Evolutionary conservation across 768 basidiomycete species (phyloP), one percentile per base, ranked within the genome.

Genomic region (Lactifluus pinguis): DNA sequence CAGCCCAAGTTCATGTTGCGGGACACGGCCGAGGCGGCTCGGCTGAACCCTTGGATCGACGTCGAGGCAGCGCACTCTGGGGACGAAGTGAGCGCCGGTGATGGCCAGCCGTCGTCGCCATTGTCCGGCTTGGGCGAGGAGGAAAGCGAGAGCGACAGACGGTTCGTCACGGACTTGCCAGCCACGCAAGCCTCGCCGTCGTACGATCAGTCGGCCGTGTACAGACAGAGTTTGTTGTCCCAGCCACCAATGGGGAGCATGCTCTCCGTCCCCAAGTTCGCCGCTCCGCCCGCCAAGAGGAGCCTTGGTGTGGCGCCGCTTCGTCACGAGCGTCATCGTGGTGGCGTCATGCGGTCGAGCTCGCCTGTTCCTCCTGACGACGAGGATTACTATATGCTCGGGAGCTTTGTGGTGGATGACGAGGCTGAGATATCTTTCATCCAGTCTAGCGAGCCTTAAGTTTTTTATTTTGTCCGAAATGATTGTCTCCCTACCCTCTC

Each of bases 381-480:
- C 13, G 79, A 78, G 53, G 86, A 91, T 63, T 79, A 82, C 52
- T 93, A 93, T 69, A 78, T 75, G 47, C 68, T 86, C 48, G 91
- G 83, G 11, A 92, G 86, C 69, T 93, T 93, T 66, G 81, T 93
- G 15, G 89, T 93, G 13, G 81, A 77, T 57, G 90, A 93, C 68
- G 87, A 89, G 45, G 86, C 79, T 21, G 85, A 89, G 36, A 79
- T 87, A 55, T 79, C 77, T 25, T 83, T 80, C 61, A 51, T 30
- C 14, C 64, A 55, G 49, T 69, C 68, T 11, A 69, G 68, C 55
- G 64, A 69, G 42, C 47, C 65, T 8, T 68, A 47, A 25, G 45
- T 50, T n/a, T 32, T 32, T 5, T 21, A 17, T 17, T 17, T 49
- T 32, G 2, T 17, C 21, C 19, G 25, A 36, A 36, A 10, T 7